Conservation (phyloP, 495 filamentous ascomycete species). For the Aspergillus coremiiformis region DNA sequence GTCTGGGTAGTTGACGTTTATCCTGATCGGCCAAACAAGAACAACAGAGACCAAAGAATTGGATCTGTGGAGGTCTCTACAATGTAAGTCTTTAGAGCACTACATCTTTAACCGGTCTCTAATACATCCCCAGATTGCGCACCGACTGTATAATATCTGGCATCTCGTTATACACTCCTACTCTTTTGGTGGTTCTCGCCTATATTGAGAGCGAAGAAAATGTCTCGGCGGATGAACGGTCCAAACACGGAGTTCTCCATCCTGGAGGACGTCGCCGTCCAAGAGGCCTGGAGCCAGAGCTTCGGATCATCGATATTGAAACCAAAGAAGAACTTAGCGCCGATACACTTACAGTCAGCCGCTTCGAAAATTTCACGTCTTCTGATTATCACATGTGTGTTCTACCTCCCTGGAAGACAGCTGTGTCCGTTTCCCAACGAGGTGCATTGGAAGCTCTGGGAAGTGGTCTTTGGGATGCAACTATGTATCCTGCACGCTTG, state of each 20-base stretch:
- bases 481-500: conserved; percentile 72
- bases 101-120: conserved; percentile 2
- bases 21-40: conserved; percentile 65
- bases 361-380: conserved; percentile 78
- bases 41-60: conserved; percentile 61
- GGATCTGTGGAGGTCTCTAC: conserved; percentile 84
- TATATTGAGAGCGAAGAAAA: conserved; percentile 70
- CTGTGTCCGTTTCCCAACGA: conserved; percentile 51
- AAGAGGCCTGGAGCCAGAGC: conserved; percentile 75
- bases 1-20: conserved; percentile 93
- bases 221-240: conserved; percentile 17
- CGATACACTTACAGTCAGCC: conserved; percentile 72
- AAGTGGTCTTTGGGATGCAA: conserved; percentile 66
- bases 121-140: conserved; percentile 55
- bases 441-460: conserved; percentile 62
- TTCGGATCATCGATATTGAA: conserved; percentile 80
- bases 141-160: conserved; percentile 97
- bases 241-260: conserved; percentile 24
- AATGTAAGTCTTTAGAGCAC: conserved; percentile 53
- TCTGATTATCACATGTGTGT: conserved; percentile 88
- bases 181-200: conserved; percentile 79
- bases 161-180: conserved; percentile 92
- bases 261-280: conserved; percentile 53
- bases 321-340: conserved; percentile 74
- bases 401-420: conserved; percentile 62